Base-by-base conservation (phyloP, 108 stramenopile genomes). In the Nannochloropsis gaditana region DNA sequence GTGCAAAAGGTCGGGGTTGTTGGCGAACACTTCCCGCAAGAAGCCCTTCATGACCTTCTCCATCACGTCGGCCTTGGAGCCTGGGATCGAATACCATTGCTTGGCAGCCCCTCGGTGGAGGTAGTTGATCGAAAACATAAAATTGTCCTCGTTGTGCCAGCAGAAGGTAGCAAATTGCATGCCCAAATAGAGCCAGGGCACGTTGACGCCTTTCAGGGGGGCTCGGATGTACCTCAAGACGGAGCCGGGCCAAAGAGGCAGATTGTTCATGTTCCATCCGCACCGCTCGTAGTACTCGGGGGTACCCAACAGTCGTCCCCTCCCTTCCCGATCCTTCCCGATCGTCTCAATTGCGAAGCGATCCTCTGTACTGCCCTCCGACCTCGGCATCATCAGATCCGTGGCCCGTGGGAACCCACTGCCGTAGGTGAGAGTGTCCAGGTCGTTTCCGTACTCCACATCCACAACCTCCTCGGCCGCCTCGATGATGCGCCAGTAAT, bases 81-180 rank as follows among this genome's bases (percentile, higher is more conserved):
- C 96, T 9, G 79, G 87, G 1, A 88, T 81, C 73, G 84, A 80
- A 84, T 88, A 99, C 98, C 98, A 99, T 88, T 95, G 95, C 90
- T 99, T 99, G 21, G 97, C 94, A 4, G 94, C 96, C 19, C 99
- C 99, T 45, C 85, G 90, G 93, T 98, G 97, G 85, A 96, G 94
- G 90, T 99, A 99, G 88, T 99, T 99, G 90, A 99, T 95, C 59
- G 93, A 94, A 88, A 96, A 97, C 47, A 99, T 90, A 89, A 97
- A 97, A 91, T 99, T 97, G 92, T 99, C 99, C 88, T 99, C 99
- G 85, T 95, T 97, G 92, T 99, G 99, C 95, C 96, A 97, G 82
- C 94, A 94, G 88, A 87, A 89, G 21, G 96, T 96, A 11, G 94
- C 93, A 84, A 97, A 98, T n/a, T 96, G 88, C 84, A 95, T 93